Percentiles rank a stretch among this genome's conserved stretches.
Conservation (phyloP, 805 yeast genomes). For the Danielozyma ontarioensis region DNA sequence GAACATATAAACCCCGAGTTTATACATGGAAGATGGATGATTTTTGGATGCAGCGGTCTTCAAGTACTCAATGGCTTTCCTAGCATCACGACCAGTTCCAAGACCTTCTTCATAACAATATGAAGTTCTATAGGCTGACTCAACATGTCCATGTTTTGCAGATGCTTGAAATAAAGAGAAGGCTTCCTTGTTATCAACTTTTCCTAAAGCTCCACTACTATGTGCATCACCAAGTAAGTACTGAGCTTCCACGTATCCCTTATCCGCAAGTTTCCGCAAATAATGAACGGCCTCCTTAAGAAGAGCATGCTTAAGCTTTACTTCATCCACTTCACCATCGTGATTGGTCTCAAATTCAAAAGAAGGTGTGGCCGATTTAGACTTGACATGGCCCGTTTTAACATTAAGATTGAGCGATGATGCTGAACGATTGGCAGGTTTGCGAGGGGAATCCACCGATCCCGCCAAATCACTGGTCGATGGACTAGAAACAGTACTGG, state of each 20-base stretch:
- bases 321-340: conserved; percentile 7
- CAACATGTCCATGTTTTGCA: conserved; percentile 90
- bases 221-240: conserved; percentile 88
- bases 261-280: conserved; percentile 65
- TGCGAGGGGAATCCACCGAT: neutral
- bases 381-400: conserved; percentile 17
- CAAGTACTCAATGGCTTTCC: conserved; percentile 77
- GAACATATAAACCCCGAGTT: conserved; percentile 82
- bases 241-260: conserved; percentile 86
- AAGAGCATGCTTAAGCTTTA: conserved; percentile 46
- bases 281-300: conserved; percentile 74
- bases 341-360: conserved; percentile 7
- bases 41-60: conserved; percentile 85
- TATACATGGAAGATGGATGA: conserved; percentile 96
- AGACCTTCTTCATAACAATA: conserved; percentile 90
- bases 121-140: conserved; percentile 87
- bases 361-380: conserved; percentile 14
- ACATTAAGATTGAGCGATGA: conserved; percentile 4
- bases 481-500: neutral
- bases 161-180: conserved; percentile 76
- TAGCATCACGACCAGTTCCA: conserved; percentile 85
- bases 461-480: neutral
- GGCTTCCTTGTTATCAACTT: conserved; percentile 73
- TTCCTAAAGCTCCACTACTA: conserved; percentile 79
- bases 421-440: neutral